Evolutionary conservation across 2,329 filamentous ascomycete genomes (phyloP).

Genomic region (Tolypocladium ovalisporum): DNA sequence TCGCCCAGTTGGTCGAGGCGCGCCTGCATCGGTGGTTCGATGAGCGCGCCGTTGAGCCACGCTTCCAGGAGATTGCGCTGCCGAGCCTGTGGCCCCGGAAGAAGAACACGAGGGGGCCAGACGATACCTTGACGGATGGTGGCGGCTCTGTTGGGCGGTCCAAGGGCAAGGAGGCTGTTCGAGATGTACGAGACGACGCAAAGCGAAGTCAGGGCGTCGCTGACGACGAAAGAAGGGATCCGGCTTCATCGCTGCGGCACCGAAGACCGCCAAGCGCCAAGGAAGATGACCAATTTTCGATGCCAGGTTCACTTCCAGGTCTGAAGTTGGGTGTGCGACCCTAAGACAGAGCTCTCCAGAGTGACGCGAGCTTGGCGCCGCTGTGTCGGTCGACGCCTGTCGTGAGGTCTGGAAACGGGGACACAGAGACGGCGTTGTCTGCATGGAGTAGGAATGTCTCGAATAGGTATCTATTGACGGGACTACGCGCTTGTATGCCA

Average conservation of each 20-base stretch:
- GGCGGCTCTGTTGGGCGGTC: constrained; percentile 37
- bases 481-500: not conserved
- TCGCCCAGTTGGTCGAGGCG: constrained; percentile 72
- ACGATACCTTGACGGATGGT: constrained; percentile 40
- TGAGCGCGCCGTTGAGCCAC: constrained; percentile 73
- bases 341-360: not conserved
- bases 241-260: constrained; percentile 25
- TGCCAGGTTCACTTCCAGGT: constrained; percentile 36
- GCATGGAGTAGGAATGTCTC: not conserved
- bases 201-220: constrained; percentile 31
- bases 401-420: not conserved
- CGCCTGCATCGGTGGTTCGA: constrained; percentile 81
- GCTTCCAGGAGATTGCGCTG: constrained; percentile 77
- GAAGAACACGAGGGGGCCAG: constrained; percentile 68
- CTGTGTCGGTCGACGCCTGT: not conserved
- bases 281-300: constrained; percentile 29
- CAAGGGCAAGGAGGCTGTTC: constrained; percentile 42
- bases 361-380: not conserved
- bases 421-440: not conserved
- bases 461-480: not conserved
- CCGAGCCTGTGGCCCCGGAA: constrained; percentile 77
- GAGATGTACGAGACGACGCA: constrained; percentile 39
- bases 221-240: constrained; percentile 29
- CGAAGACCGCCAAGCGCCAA: constrained; percentile 20
- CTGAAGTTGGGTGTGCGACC: constrained; percentile 18